phyloP scores from a whole-genome alignment of 2,329 filamentous ascomycete genomes.

The Colletotrichum theobromicola region DNA sequence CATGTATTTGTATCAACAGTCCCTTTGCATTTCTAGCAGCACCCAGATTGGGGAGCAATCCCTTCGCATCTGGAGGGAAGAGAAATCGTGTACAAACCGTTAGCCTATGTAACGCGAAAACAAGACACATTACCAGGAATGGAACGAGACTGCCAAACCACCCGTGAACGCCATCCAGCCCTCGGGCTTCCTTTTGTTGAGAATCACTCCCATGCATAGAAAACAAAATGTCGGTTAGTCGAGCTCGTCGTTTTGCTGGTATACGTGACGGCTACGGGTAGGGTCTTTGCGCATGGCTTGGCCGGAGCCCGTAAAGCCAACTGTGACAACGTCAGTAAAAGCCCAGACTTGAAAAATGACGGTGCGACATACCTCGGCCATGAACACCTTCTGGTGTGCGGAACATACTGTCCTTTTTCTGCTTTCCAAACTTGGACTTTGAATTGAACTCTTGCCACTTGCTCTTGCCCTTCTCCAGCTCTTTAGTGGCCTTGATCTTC shows the following conservation, averaged over 20 bases:
- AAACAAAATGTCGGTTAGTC: slow-evolving; percentile 54
- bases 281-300: slow-evolving; percentile 95
- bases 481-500: slow-evolving; percentile 89
- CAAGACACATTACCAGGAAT: slow-evolving; percentile 23
- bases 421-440: slow-evolving; percentile 75
- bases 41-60: background rate
- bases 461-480: slow-evolving; percentile 86
- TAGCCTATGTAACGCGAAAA: slow-evolving; percentile 17
- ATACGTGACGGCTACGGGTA: slow-evolving; percentile 81
- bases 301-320: slow-evolving; percentile 95
- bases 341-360: background rate
- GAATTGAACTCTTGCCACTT: slow-evolving; percentile 94
- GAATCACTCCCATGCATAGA: slow-evolving; percentile 25
- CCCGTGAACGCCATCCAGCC: slow-evolving; percentile 21
- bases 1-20: slow-evolving; percentile 17
- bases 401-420: slow-evolving; percentile 96
- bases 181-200: slow-evolving; percentile 17
- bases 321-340: slow-evolving; percentile 48
- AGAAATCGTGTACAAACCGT: slow-evolving; percentile 15
- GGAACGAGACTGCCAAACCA: slow-evolving; percentile 19
- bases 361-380: slow-evolving; percentile 72
- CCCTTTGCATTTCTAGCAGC: background rate
- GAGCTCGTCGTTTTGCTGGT: slow-evolving; percentile 77
- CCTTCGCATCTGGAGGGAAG: slow-evolving; percentile 2
- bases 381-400: slow-evolving; percentile 86